phyloP scores from a whole-genome alignment of 2,329 filamentous ascomycete genomes.

The Domatiomyces catenatus region DNA sequence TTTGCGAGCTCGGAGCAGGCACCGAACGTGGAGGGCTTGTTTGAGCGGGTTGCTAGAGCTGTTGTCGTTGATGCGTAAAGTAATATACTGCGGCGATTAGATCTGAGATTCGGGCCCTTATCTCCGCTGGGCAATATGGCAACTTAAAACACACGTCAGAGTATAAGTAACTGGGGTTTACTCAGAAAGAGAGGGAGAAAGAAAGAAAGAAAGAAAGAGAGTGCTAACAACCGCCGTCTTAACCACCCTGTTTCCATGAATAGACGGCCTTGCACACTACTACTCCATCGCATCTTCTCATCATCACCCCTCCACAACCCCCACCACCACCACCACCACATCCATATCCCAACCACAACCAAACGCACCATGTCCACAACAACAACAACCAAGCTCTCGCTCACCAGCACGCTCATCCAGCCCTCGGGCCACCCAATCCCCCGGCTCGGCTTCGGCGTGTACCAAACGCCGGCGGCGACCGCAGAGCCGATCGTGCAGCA shows the following conservation, averaged over 20 bases:
- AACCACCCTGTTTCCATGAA: no score
- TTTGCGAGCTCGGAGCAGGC: slow-evolving; percentile 7
- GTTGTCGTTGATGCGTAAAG: not conserved
- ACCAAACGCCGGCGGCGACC: slow-evolving; percentile 36
- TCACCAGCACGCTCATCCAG: not conserved
- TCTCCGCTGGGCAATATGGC: no score
- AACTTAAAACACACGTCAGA: no score
- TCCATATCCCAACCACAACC: not conserved
- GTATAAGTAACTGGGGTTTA: no score
- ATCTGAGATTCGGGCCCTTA: no score
- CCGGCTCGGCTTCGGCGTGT: slow-evolving; percentile 28
- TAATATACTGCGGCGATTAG: slow-evolving; percentile 2
- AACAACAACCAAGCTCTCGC: not conserved
- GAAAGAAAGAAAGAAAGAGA: no score
- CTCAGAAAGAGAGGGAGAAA: no score
- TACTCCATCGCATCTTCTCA: no score
- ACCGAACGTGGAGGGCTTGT: slow-evolving; percentile 10
- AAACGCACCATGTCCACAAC: not conserved
- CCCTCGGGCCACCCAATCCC: slow-evolving; percentile 26
- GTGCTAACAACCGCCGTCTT: no score
- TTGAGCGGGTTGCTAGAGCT: slow-evolving; percentile 9
- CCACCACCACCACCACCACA: not conserved
- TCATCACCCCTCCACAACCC: not conserved
- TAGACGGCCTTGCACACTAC: no score
- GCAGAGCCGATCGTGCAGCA: slow-evolving; percentile 44